These are phyloP conservation scores for Lichtheimia ramosa DNA, from an alignment of 371 early-diverging fungal genomes.

Conservation along the genomic window DNA sequence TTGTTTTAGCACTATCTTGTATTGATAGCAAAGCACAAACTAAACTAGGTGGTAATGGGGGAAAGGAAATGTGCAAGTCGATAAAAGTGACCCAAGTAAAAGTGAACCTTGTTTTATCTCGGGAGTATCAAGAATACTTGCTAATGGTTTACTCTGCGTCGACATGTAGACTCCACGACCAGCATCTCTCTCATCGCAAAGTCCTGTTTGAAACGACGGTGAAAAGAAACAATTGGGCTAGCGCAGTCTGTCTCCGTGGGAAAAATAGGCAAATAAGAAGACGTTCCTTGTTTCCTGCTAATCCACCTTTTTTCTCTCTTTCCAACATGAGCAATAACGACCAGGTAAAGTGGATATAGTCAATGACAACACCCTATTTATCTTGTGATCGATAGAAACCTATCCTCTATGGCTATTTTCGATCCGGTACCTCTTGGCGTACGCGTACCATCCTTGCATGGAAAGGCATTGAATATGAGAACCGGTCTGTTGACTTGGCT, in stretches of 20 bases:
- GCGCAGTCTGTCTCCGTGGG: not conserved
- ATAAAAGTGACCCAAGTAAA: too few species aligned
- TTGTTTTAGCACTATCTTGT: too few species aligned
- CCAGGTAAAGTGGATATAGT: not conserved
- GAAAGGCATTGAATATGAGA: conserved; percentile 76
- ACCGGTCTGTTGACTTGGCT: conserved; percentile 63
- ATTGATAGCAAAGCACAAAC: too few species aligned
- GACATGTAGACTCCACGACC: not conserved
- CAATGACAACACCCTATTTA: not conserved
- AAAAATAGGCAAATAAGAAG: not conserved
- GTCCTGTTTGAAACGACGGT: conserved; percentile 2
- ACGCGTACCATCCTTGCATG: conserved; percentile 74
- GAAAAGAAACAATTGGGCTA: not conserved
- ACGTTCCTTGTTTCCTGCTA: not conserved
- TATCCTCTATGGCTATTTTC: conserved; percentile 74
- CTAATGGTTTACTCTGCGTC: not conserved
- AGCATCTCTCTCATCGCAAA: not conserved
- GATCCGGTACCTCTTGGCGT: conserved; percentile 78
- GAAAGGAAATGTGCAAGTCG: too few species aligned
- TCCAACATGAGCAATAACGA: not conserved
- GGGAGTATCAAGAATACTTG: too few species aligned
- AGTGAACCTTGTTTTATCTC: too few species aligned
- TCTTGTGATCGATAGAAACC: conserved; percentile 22
- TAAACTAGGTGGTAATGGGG: too few species aligned
- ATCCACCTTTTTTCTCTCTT: not conserved